phyloP scores from a whole-genome alignment of 2,329 filamentous ascomycete species.

The Fusarium continuum region DNA sequence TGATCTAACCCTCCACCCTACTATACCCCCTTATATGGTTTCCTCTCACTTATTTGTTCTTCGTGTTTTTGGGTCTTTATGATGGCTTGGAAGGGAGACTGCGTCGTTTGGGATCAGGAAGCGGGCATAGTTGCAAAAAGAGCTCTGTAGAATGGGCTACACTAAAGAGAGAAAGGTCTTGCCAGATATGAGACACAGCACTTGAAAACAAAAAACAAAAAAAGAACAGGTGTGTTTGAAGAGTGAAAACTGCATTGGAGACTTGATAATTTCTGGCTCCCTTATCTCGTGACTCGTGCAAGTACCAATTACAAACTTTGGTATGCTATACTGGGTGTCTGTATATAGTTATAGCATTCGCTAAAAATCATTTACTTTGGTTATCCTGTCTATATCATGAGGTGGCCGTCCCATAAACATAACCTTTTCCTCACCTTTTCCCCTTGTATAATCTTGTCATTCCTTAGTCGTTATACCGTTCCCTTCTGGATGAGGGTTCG shows the following conservation, averaged over 20 bases:
- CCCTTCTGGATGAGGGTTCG: conserved; percentile 6
- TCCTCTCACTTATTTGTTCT: conserved; percentile 10
- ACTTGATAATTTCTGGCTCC: neutral
- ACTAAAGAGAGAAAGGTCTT: neutral
- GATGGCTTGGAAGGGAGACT: neutral
- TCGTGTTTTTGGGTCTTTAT: conserved; percentile 7
- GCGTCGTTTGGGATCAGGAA: conserved; percentile 5
- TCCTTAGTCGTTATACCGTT: conserved; percentile 15
- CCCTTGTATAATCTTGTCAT: conserved; percentile 1
- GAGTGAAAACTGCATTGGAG: neutral
- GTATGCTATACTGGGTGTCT: neutral
- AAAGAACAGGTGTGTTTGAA: conserved; percentile 8
- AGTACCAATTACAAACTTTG: conserved; percentile 5
- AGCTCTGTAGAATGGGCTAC: conserved; percentile 15
- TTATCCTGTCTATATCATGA: conserved; percentile 21
- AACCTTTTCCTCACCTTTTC: neutral
- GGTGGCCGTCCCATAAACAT: neutral
- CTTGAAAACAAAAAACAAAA: too few relatives aligned
- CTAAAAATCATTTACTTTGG: conserved; percentile 4
- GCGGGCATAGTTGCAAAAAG: conserved; percentile 15
- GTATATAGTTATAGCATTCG: neutral
- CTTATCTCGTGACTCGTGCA: neutral
- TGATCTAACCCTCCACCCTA: neutral
- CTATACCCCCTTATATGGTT: neutral
- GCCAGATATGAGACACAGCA: neutral